A percentile compares a stretch with the other conserved stretches of the same genome.
Evolutionary conservation across 169 alveolate genomes (phyloP).

Genomic region (Eimeria necatrix): DNA sequence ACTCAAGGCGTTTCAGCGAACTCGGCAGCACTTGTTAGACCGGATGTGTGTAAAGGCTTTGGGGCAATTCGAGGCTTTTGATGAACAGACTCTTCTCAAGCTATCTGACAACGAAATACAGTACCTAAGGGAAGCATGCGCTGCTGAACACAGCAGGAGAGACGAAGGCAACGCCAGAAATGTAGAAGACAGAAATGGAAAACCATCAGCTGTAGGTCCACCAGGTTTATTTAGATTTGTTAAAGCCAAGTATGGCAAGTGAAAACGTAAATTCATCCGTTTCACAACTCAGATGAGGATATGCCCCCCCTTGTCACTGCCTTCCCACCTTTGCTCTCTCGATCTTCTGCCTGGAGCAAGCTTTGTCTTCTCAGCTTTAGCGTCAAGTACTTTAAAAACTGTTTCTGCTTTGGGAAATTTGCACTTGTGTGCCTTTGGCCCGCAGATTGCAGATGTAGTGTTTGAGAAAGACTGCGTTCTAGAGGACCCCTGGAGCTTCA

Average conservation of each 20-base stretch:
- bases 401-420: too few relatives aligned
- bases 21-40: constrained; percentile 20
- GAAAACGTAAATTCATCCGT: too few relatives aligned
- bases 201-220: constrained; percentile 58
- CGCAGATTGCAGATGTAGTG: constrained; percentile 66
- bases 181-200: constrained; percentile 62
- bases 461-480: constrained; percentile 72
- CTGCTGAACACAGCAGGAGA: constrained; percentile 30
- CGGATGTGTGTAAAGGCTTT: constrained; percentile 46
- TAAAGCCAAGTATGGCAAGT: too few relatives aligned
- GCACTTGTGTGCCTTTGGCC: not conserved
- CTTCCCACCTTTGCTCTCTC: too few relatives aligned
- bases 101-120: constrained; percentile 42
- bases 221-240: too few relatives aligned
- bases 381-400: not conserved
- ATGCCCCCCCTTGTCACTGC: too few relatives aligned
- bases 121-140: constrained; percentile 27
- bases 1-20: constrained; percentile 50
- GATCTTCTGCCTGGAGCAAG: too few relatives aligned
- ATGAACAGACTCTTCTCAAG: constrained; percentile 22
- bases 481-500: constrained; percentile 64
- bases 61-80: constrained; percentile 72
- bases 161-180: constrained; percentile 21
- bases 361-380: not conserved
- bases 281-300: too few relatives aligned